Conservation (phyloP, 441 rosid species). For the Iberis amara region DNA sequence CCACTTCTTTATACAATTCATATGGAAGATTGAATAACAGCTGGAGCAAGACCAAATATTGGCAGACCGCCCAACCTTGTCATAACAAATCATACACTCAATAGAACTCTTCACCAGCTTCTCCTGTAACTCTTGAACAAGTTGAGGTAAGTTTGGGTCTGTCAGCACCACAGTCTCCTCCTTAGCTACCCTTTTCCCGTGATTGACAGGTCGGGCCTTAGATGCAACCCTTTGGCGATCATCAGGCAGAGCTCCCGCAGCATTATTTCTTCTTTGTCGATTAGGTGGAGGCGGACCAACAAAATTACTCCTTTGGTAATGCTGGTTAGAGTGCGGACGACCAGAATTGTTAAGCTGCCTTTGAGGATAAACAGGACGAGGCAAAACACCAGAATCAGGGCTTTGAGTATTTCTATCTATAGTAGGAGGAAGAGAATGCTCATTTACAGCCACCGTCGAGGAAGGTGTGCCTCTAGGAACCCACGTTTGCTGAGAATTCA, state of each 20-base stretch:
- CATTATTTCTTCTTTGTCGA: constrained; percentile 25
- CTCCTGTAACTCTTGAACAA: constrained; percentile 89
- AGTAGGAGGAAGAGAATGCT: constrained; percentile 1
- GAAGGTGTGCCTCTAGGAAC: not conserved
- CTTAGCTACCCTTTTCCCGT: constrained; percentile 37
- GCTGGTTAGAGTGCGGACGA: constrained; percentile 20
- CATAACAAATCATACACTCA: constrained; percentile 98
- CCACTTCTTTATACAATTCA: constrained; percentile 94
- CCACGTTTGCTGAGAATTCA: constrained; percentile 36
- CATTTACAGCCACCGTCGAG: not conserved
- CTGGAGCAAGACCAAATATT: constrained; percentile 94
- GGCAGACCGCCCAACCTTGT: constrained; percentile 79
- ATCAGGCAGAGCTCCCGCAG: constrained; percentile 27
- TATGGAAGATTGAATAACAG: constrained; percentile 88
- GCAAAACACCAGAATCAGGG: constrained; percentile 4
- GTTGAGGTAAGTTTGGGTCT: constrained; percentile 77
- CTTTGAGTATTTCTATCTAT: constrained; percentile 4
- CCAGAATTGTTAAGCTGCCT: constrained; percentile 13
- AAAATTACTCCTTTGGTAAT: constrained; percentile 14
- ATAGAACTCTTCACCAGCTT: constrained; percentile 65
- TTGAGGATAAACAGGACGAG: constrained; percentile 13
- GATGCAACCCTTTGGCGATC: constrained; percentile 35
- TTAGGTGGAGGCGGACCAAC: constrained; percentile 23
- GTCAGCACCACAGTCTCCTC: constrained; percentile 27
- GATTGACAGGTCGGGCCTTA: constrained; percentile 36